A percentile compares a stretch with the other conserved stretches of the same genome.
These are phyloP conservation scores for Globisporangium uncinulatum DNA, from an alignment of 352 stramenopile species.

Conservation along the genomic window DNA sequence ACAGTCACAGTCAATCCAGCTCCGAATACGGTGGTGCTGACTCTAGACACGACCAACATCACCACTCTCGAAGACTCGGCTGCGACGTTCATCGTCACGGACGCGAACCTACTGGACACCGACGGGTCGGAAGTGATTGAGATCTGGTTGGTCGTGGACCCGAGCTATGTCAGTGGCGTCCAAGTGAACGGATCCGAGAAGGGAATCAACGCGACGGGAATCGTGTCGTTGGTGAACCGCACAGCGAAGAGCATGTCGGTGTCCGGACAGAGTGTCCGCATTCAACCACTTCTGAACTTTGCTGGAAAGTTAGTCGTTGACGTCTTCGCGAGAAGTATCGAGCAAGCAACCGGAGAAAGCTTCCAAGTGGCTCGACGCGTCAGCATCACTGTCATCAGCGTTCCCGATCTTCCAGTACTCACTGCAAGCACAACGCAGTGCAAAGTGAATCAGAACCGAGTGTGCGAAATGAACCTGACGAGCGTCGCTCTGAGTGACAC, in stretches of 20 bases:
- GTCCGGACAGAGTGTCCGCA: conserved; percentile 10
- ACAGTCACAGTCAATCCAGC: conserved; percentile 27
- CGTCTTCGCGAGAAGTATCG: conserved; percentile 17
- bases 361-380: conserved; percentile 15
- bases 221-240: conserved; percentile 2
- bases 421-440: conserved; percentile 12
- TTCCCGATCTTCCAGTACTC: conserved; percentile 33
- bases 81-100: conserved; percentile 26
- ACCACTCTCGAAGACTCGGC: conserved; percentile 26
- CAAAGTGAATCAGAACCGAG: conserved; percentile 28
- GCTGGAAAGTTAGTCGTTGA: conserved; percentile 27
- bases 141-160: conserved; percentile 24
- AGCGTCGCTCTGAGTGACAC: conserved; percentile 25
- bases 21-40: conserved; percentile 29
- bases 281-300: conserved; percentile 32
- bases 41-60: conserved; percentile 23
- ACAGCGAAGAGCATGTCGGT: not conserved
- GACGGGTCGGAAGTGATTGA: conserved; percentile 52
- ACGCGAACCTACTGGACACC: conserved; percentile 30
- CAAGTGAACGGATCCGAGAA: conserved; percentile 20
- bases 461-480: conserved; percentile 22
- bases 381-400: conserved; percentile 20
- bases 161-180: conserved; percentile 23
- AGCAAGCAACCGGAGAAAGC: conserved; percentile 24
- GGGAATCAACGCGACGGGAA: conserved; percentile 9